Evolutionary conservation across 1,284 basidiomycete species (phyloP).

Genomic region (Marasmius oreades): DNA sequence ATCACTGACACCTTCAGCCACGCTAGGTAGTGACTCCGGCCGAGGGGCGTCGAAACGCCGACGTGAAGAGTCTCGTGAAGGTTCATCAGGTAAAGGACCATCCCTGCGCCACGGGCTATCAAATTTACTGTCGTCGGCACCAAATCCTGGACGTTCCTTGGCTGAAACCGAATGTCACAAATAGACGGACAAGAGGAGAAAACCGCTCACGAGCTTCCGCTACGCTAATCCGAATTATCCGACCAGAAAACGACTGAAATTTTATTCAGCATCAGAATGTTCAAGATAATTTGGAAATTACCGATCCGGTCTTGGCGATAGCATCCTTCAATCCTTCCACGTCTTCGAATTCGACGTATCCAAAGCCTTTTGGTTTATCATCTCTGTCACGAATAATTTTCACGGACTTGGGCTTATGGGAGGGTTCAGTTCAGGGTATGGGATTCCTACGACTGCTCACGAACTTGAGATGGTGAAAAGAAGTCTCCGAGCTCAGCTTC

Average conservation of each 20-base stretch:
- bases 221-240: constrained; percentile 87
- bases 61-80: constrained; percentile 54
- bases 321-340: constrained; percentile 85
- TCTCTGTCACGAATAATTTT: constrained; percentile 92
- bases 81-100: constrained; percentile 75
- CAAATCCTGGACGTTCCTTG: constrained; percentile 65
- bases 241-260: constrained; percentile 54
- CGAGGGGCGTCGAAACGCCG: constrained; percentile 58
- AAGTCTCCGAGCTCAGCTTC: constrained; percentile 83
- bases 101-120: constrained; percentile 84
- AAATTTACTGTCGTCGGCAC: constrained; percentile 69
- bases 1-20: constrained; percentile 58
- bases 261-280: constrained; percentile 3
- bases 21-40: constrained; percentile 36
- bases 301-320: constrained; percentile 60
- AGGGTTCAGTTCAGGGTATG: neutral
- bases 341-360: constrained; percentile 92
- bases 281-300: constrained; percentile 33
- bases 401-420: constrained; percentile 68
- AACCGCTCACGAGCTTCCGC: constrained; percentile 85
- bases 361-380: constrained; percentile 96
- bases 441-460: constrained; percentile 18
- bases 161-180: constrained; percentile 37
- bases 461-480: constrained; percentile 65
- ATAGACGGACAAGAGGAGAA: constrained; percentile 1